phyloP scores from a whole-genome alignment of 352 stramenopile species.

The Bremia lactucae region DNA sequence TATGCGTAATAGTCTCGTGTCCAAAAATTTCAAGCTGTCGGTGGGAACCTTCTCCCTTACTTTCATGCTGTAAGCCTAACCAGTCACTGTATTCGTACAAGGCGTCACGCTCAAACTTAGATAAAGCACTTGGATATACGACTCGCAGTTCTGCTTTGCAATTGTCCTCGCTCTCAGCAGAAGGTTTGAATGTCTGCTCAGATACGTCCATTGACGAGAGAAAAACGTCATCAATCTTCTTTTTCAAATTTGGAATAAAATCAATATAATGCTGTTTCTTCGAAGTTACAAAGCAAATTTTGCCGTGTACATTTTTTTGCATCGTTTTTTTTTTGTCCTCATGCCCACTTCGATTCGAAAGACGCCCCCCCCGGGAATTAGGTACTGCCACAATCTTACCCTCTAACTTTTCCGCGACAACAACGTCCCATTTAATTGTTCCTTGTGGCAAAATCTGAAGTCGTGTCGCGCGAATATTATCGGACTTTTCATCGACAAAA shows the following conservation, averaged over 20 bases:
- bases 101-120: slow-evolving; percentile 52
- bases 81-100: slow-evolving; percentile 58
- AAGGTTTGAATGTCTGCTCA: slow-evolving; percentile 4
- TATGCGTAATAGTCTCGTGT: slow-evolving; percentile 14
- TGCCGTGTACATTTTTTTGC: slow-evolving; percentile 27
- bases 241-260: slow-evolving; percentile 48
- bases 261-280: slow-evolving; percentile 41
- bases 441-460: slow-evolving; percentile 46
- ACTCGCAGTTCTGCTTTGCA: slow-evolving; percentile 23
- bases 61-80: slow-evolving; percentile 47
- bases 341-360: slow-evolving; percentile 18
- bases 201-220: slow-evolving; percentile 8
- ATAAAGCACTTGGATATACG: slow-evolving; percentile 31
- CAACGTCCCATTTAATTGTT: slow-evolving; percentile 53
- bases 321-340: slow-evolving; percentile 23
- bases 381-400: slow-evolving; percentile 39
- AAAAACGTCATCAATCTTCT: slow-evolving; percentile 46
- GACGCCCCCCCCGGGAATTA: slow-evolving; percentile 16
- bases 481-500: slow-evolving; percentile 28
- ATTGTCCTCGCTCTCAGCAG: slow-evolving; percentile 11
- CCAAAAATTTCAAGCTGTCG: slow-evolving; percentile 30
- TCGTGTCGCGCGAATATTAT: slow-evolving; percentile 50
- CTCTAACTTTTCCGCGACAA: slow-evolving; percentile 27
- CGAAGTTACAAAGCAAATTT: slow-evolving; percentile 28
- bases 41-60: slow-evolving; percentile 28